phyloP scores from a whole-genome alignment of 108 stramenopile genomes.

The Cyclotella baltica region DNA sequence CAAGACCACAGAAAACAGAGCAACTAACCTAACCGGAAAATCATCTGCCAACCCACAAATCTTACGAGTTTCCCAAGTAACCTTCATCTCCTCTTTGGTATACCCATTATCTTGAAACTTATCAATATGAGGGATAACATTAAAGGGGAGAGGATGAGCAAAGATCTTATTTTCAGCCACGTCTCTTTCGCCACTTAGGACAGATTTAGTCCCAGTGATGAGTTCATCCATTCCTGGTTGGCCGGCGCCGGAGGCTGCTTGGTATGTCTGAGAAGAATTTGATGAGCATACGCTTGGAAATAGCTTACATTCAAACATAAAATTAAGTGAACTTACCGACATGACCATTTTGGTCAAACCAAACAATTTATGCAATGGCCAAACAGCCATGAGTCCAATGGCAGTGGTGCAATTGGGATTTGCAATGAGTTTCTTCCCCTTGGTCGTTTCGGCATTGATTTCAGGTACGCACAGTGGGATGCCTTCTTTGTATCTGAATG shows the following conservation, averaged over 20 bases:
- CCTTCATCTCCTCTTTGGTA: constrained; percentile 99
- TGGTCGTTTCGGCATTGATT: constrained; percentile 92
- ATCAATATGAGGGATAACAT: constrained; percentile 99
- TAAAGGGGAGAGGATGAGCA: constrained; percentile 97
- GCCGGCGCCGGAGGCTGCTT: constrained; percentile 91
- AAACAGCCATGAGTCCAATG: constrained; percentile 97
- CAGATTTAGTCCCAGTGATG: constrained; percentile 78
- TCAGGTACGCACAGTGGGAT: constrained; percentile 97
- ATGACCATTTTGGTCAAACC: constrained; percentile 92
- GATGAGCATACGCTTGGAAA: neutral
- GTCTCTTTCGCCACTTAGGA: constrained; percentile 73
- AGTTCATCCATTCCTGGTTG: constrained; percentile 98
- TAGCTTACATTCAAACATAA: neutral
- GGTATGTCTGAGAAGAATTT: constrained; percentile 80
- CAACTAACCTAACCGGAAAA: constrained; percentile 69
- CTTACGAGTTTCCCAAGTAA: constrained; percentile 98
- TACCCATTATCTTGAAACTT: constrained; percentile 98
- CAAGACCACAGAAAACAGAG: neutral
- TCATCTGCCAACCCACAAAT: constrained; percentile 87
- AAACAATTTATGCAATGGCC: constrained; percentile 93
- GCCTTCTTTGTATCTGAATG: constrained; percentile 91
- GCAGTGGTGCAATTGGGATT: constrained; percentile 99
- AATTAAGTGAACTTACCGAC: constrained; percentile 49
- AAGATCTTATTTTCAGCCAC: constrained; percentile 85
- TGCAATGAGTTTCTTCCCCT: constrained; percentile 95